phyloP scores from a whole-genome alignment of 2,329 filamentous ascomycete species.

The Penicillium fuscoglaucum region DNA sequence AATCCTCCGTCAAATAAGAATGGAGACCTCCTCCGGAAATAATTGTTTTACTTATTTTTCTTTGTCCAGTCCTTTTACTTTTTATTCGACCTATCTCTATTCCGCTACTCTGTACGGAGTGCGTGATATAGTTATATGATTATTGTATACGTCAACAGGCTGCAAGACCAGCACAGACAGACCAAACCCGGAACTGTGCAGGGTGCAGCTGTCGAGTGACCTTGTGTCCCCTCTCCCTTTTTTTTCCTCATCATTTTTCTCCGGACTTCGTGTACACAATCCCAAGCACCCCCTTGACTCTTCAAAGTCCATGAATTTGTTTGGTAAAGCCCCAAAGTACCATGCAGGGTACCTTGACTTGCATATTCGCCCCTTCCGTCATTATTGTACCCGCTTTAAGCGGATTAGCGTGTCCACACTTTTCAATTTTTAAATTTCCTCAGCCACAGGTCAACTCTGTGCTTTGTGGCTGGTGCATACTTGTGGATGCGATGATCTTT shows the following conservation, averaged over 20 bases:
- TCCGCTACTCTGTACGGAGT: background rate
- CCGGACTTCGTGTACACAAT: background rate
- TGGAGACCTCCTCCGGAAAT: background rate
- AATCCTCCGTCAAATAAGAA: background rate
- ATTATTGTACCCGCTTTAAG: conserved; percentile 17
- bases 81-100: background rate
- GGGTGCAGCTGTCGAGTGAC: conserved; percentile 19
- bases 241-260: conserved; percentile 7
- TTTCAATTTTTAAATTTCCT: conserved; percentile 1
- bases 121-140: background rate
- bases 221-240: conserved; percentile 5
- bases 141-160: conserved; percentile 8
- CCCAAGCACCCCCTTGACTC: conserved; percentile 4
- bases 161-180: conserved; percentile 20
- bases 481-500: conserved; percentile 3
- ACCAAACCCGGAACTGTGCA: conserved; percentile 23
- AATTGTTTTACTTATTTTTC: background rate
- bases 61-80: background rate
- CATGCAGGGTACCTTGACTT: conserved; percentile 23
- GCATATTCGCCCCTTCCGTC: conserved; percentile 30
- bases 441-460: background rate
- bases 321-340: conserved; percentile 3
- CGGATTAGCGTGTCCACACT: conserved; percentile 16
- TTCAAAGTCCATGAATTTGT: background rate
- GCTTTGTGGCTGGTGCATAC: conserved; percentile 4